Base-by-base conservation (phyloP, 164 flowering plant genomes). In the Dillenia turbinata region DNA sequence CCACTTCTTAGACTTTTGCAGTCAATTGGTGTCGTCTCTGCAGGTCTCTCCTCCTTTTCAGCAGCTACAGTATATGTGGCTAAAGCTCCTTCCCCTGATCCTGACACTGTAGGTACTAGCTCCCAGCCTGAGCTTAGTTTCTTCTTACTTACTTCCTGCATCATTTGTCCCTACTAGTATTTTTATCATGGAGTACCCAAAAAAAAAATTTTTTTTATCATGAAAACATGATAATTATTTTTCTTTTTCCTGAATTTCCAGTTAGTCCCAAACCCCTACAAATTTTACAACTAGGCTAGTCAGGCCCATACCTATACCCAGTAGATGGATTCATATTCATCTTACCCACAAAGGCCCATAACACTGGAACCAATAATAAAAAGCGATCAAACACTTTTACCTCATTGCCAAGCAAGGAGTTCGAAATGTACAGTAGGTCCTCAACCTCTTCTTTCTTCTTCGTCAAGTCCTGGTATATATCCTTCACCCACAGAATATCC, bases 1-100 rank as follows among this genome's bases (percentile, higher is more conserved):
- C 95, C 97, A 70, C 98, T 90, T 69, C 75, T 83, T 58, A 81
- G 79, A 71, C 84, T 81, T 63, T 82, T 71, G 47, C 78, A 70
- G 65, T 71, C 22, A 19, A 19, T 83, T 8, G 80, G 82, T 68
- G 83, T 84, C 54, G 66, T 82, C 67, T 68, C 80, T 59, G 22
- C 22, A 19, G 22, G 22, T 19, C 22, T 69, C 80, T 44, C 58
- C 68, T 47, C 55, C 60, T 24, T 33, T 19, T 19, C 22, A 19
- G 22, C 22, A 19, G 22, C 22, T 19, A 19, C 22, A 19, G 22
- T 1, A 19, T 19, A 19, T 1, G 22, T 19, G 22, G 22, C 22
- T 26, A 26, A 26, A 26, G 40, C 66, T 66, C 48, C 61, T 51
- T 44, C 68, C 47, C 49, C 68, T 57, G 45, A 55, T 50, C 52